A percentile compares a stretch with the other conserved stretches of the same genome.
Evolutionary conservation across 2,329 filamentous ascomycete genomes (phyloP).

Genomic region (Penicillium nordicum): DNA sequence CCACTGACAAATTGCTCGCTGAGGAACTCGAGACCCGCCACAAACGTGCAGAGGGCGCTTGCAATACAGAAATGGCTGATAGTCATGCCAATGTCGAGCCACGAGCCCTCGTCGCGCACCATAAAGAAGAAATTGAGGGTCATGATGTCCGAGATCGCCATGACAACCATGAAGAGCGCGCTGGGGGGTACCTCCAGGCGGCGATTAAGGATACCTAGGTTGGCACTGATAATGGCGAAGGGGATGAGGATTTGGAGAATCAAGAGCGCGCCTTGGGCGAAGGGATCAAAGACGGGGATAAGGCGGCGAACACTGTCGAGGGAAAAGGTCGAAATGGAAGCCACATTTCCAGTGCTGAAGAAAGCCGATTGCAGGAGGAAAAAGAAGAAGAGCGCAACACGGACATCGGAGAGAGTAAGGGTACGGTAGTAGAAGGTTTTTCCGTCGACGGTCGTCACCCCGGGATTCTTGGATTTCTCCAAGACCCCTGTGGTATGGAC

Average conservation of each 20-base stretch:
- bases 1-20: constrained; percentile 80
- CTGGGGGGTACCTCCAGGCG: constrained; percentile 79
- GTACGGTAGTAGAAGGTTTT: constrained; percentile 55
- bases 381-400: constrained; percentile 91
- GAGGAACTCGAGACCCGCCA: constrained; percentile 79
- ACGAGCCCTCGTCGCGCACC: constrained; percentile 92
- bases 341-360: constrained; percentile 95
- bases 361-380: constrained; percentile 92
- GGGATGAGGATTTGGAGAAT: constrained; percentile 89
- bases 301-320: constrained; percentile 85
- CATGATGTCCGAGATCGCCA: constrained; percentile 84
- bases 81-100: constrained; percentile 95
- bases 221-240: constrained; percentile 87
- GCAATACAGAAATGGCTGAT: constrained; percentile 96
- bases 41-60: constrained; percentile 83
- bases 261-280: constrained; percentile 82
- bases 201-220: constrained; percentile 88
- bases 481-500: constrained; percentile 37
- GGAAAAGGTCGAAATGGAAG: constrained; percentile 88
- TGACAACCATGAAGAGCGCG: constrained; percentile 89
- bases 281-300: constrained; percentile 88
- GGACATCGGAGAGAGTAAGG: constrained; percentile 75
- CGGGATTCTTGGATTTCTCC: constrained; percentile 27
- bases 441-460: constrained; percentile 33
- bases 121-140: constrained; percentile 98